A percentile compares a stretch with the other conserved stretches of the same genome.
phyloP scores from a whole-genome alignment of 371 early-diverging fungal genomes.

The Haplosporangium sp. region DNA sequence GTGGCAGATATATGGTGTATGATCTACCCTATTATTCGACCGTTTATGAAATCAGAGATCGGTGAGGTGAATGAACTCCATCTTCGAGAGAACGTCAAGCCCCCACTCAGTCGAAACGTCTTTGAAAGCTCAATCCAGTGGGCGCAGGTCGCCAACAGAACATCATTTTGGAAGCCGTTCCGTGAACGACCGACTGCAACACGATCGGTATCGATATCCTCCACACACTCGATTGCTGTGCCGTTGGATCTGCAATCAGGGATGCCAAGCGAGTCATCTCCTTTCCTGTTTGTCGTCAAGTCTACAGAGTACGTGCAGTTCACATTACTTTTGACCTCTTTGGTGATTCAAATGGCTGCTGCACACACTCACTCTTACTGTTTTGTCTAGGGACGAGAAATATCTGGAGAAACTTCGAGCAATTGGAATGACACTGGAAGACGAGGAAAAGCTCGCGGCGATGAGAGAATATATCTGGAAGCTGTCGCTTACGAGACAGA shows the following conservation, averaged over 20 bases:
- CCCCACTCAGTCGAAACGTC: conserved; percentile 73
- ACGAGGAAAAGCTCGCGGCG: conserved; percentile 76
- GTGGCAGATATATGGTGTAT: conserved; percentile 84
- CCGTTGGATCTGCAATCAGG: conserved; percentile 44
- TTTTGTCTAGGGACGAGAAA: conserved; percentile 61
- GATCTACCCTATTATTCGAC: conserved; percentile 78
- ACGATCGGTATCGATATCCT: conserved; percentile 38
- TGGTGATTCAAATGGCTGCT: neutral
- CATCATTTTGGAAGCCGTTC: conserved; percentile 67
- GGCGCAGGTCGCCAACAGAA: conserved; percentile 68
- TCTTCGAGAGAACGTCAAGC: conserved; percentile 72
- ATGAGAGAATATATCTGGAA: conserved; percentile 87
- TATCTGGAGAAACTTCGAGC: conserved; percentile 69
- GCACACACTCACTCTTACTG: neutral
- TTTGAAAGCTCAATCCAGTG: conserved; percentile 72
- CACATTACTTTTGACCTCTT: neutral
- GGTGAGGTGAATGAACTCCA: conserved; percentile 71
- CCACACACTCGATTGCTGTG: conserved; percentile 21
- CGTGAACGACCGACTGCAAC: conserved; percentile 54
- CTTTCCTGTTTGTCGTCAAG: conserved; percentile 51
- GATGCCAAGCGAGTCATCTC: conserved; percentile 27
- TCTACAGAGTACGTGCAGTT: conserved; percentile 63
- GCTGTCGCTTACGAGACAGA: conserved; percentile 68
- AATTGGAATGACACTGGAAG: conserved; percentile 83
- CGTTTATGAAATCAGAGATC: conserved; percentile 77